Evolutionary conservation across 2,329 filamentous ascomycete genomes (phyloP).

Genomic region (Furcasterigmium furcatum): DNA sequence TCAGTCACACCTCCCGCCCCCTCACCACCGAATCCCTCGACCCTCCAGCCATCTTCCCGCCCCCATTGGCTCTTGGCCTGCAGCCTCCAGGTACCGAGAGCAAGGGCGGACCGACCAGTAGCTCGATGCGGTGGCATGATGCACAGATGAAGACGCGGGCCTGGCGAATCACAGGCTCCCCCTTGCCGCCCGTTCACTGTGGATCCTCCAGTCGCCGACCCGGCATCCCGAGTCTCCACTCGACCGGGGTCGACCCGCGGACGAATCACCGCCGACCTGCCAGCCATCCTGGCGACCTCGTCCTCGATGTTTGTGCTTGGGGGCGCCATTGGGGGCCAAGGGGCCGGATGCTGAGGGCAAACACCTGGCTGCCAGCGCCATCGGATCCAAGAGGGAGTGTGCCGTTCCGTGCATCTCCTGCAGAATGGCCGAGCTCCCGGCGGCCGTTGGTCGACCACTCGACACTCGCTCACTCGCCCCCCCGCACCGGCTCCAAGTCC

Average conservation of each 20-base stretch:
- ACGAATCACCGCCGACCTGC: conserved; percentile 6
- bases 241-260: conserved; percentile 5
- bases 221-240: conserved; percentile 5
- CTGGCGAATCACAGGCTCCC: conserved; percentile 15
- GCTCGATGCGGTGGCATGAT: conserved; percentile 10
- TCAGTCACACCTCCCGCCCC: neutral
- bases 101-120: conserved; percentile 5
- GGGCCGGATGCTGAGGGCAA: too few species aligned
- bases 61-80: neutral
- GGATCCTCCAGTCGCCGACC: conserved; percentile 4
- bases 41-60: neutral
- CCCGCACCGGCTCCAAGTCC: too few species aligned
- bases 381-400: conserved; percentile 3
- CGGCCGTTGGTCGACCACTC: neutral
- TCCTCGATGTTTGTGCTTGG: too few species aligned
- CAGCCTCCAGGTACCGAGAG: conserved; percentile 4
- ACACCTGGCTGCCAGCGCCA: neutral
- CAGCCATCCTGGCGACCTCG: conserved; percentile 4
- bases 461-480: too few species aligned
- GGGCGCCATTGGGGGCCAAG: too few species aligned
- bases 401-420: neutral
- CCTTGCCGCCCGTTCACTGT: conserved; percentile 21
- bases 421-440: neutral
- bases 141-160: conserved; percentile 8
- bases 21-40: too few species aligned